Conservation (phyloP, 768 basidiomycete genomes). For the Tremella yokohamensis region DNA sequence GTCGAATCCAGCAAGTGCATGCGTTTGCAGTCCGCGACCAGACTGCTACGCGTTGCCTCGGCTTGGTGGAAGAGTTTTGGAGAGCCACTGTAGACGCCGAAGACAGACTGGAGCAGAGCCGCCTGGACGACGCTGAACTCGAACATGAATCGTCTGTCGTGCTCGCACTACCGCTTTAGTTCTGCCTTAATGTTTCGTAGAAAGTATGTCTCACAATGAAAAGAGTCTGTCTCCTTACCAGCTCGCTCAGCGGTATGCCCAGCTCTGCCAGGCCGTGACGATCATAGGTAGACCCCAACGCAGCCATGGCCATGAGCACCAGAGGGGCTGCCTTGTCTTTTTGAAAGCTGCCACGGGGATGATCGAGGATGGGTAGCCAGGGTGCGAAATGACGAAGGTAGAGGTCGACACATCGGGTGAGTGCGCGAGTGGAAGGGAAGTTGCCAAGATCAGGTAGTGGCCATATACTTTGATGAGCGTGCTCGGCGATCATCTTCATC, state of each 20-base stretch:
- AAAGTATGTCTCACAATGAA: slow-evolving; percentile 13
- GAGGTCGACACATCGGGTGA: slow-evolving; percentile 14
- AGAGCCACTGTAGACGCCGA: slow-evolving; percentile 15
- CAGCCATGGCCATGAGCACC: slow-evolving; percentile 16
- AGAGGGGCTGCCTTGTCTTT: slow-evolving; percentile 16
- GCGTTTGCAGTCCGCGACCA: slow-evolving; percentile 15
- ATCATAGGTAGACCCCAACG: slow-evolving; percentile 13
- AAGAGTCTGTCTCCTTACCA: slow-evolving; percentile 14
- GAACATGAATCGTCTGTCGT: slow-evolving; percentile 13
- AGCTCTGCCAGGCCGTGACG: slow-evolving; percentile 10
- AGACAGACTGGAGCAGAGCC: slow-evolving; percentile 11
- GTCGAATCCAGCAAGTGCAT: slow-evolving; percentile 11
- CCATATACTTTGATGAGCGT: slow-evolving; percentile 15
- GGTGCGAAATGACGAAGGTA: slow-evolving; percentile 18
- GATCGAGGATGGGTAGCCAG: slow-evolving; percentile 15
- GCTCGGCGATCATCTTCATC: slow-evolving; percentile 11
- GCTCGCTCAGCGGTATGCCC: slow-evolving; percentile 12
- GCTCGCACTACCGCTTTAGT: slow-evolving; percentile 11
- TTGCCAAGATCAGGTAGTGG: slow-evolving; percentile 12
- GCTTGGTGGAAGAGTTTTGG: slow-evolving; percentile 20
- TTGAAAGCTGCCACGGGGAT: slow-evolving; percentile 12
- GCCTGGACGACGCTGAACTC: slow-evolving; percentile 16
- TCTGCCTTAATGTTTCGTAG: background rate
- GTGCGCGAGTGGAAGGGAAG: slow-evolving; percentile 11
- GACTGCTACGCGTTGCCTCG: slow-evolving; percentile 6